These are phyloP conservation scores for Yarrowia porcina DNA, from an alignment of 805 yeast genomes.

Conservation along the genomic window DNA sequence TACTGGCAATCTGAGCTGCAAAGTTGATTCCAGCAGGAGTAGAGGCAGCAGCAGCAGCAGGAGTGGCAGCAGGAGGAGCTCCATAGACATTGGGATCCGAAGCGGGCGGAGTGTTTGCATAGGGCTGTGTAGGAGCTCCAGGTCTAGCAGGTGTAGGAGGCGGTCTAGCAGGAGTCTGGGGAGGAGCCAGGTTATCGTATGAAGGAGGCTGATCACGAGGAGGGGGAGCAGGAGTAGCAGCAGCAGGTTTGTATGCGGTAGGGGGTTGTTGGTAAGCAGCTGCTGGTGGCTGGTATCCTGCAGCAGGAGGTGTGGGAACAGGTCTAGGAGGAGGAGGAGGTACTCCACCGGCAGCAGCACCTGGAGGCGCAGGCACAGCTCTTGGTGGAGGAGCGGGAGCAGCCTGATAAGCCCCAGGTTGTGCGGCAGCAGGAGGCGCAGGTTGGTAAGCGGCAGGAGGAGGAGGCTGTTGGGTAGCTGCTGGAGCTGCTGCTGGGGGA, in stretches of 20 bases:
- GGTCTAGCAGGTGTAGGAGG: constrained; percentile 13
- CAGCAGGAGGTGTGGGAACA: constrained; percentile 25
- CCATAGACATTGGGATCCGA: background rate
- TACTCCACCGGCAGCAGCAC: constrained; percentile 16
- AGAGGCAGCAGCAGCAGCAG: constrained; percentile 24
- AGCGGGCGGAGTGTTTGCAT: background rate
- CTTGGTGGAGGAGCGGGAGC: constrained; percentile 23
- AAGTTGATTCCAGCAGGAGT: constrained; percentile 40
- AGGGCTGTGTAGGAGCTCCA: background rate
- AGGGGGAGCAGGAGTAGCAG: constrained; percentile 13
- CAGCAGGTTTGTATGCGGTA: constrained; percentile 1
- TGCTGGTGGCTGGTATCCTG: background rate
- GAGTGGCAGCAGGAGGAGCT: background rate
- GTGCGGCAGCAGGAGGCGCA: constrained; percentile 7
- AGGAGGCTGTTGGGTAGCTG: background rate
- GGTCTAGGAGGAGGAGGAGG: constrained; percentile 19
- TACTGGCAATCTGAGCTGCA: constrained; percentile 29
- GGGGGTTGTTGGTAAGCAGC: constrained; percentile 25
- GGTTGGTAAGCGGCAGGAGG: constrained; percentile 27
- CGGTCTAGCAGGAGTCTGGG: constrained; percentile 2
- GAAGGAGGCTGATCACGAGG: constrained; percentile 18
- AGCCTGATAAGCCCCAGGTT: constrained; percentile 23
- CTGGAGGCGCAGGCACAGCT: background rate
- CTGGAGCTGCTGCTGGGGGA: constrained; percentile 26
- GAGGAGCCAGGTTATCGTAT: background rate